phyloP scores from a whole-genome alignment of 345 rosid species.

The Cardamine occulta region DNA sequence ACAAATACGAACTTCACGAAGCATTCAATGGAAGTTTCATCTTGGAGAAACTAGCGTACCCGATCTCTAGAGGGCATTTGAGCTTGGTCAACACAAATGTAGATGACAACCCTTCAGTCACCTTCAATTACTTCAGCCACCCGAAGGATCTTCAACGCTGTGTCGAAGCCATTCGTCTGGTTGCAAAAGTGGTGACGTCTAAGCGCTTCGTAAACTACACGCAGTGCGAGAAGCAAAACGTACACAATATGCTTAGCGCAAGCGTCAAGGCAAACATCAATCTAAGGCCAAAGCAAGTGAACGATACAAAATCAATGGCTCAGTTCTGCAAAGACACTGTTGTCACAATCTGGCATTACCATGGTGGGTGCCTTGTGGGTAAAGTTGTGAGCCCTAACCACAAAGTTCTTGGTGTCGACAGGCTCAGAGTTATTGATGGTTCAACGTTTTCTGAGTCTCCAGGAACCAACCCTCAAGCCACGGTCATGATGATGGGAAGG shows the following conservation, averaged over 20 bases:
- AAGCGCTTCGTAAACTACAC: conserved; percentile 66
- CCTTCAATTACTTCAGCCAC: conserved; percentile 89
- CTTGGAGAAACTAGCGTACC: conserved; percentile 77
- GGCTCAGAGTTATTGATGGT: conserved; percentile 85
- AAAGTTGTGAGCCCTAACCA: conserved; percentile 64
- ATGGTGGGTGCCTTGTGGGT: conserved; percentile 90
- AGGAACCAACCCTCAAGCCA: conserved; percentile 97
- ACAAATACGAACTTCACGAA: conserved; percentile 67
- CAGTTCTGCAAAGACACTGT: conserved; percentile 97
- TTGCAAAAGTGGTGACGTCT: conserved; percentile 65
- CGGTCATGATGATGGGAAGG: conserved; percentile 99
- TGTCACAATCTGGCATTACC: conserved; percentile 96
- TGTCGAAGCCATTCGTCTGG: conserved; percentile 69
- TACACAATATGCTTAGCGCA: conserved; percentile 67
- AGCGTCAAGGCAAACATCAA: conserved; percentile 81
- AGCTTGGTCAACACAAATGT: conserved; percentile 67
- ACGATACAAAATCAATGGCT: conserved; percentile 84
- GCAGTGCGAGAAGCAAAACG: conserved; percentile 51
- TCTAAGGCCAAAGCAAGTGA: conserved; percentile 68
- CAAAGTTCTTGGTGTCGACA: conserved; percentile 66
- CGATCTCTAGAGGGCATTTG: conserved; percentile 74
- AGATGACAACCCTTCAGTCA: conserved; percentile 80
- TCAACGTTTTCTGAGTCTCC: conserved; percentile 82
- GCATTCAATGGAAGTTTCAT: conserved; percentile 94
- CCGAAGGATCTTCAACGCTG: conserved; percentile 76